phyloP scores from a whole-genome alignment of 805 yeast genomes.

The Candida multigemmis region DNA sequence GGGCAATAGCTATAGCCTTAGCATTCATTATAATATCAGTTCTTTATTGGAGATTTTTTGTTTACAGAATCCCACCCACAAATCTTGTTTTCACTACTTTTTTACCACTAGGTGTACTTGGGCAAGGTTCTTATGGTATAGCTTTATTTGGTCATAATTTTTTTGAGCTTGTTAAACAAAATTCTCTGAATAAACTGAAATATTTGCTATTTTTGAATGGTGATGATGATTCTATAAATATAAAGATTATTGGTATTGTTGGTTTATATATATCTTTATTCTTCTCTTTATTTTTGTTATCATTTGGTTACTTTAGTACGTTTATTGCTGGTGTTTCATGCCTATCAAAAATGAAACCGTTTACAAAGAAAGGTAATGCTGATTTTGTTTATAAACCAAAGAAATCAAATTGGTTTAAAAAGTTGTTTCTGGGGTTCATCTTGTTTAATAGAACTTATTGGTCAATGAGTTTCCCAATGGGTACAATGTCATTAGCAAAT shows the following conservation, averaged over 20 bases:
- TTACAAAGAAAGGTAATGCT: constrained; percentile 18
- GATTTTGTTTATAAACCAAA: constrained; percentile 9
- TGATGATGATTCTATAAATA: constrained; percentile 6
- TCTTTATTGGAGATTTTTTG: constrained; percentile 50
- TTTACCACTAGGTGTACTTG: constrained; percentile 75
- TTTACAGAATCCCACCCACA: constrained; percentile 52
- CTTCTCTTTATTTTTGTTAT: constrained; percentile 34
- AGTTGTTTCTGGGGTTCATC: constrained; percentile 8
- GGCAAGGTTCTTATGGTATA: constrained; percentile 75
- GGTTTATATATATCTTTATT: constrained; percentile 14
- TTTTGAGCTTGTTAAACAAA: constrained; percentile 10
- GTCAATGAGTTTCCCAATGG: constrained; percentile 88
- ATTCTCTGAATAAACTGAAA: neutral
- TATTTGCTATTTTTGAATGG: constrained; percentile 3
- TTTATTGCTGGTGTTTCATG: constrained; percentile 24
- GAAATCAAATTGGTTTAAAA: constrained; percentile 6
- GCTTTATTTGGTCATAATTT: constrained; percentile 43
- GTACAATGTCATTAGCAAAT: constrained; percentile 65
- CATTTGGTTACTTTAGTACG: constrained; percentile 49
- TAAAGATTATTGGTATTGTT: constrained; percentile 6
- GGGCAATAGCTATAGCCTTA: constrained; percentile 61
- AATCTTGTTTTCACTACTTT: constrained; percentile 54
- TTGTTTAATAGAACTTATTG: constrained; percentile 24
- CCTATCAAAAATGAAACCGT: constrained; percentile 34
- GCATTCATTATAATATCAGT: constrained; percentile 49